Evolutionary conservation across 306 rosid genomes (phyloP), one percentile per base, ranked within the genome.

Genomic region (Quercus berberidifolia): DNA sequence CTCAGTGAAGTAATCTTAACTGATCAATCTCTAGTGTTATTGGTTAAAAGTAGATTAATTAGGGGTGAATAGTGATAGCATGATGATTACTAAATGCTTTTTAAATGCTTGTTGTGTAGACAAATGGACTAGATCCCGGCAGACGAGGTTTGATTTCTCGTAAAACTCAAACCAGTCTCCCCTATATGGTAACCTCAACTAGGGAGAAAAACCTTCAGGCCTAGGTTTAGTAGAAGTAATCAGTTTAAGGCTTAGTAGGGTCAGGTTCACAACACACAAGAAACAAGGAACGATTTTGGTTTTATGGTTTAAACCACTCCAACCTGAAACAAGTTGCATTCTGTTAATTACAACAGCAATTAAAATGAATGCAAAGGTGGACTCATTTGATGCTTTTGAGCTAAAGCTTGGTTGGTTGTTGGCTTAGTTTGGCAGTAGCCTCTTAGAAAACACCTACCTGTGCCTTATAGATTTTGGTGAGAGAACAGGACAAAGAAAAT

Each of bases 251-350:
- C 70, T 64, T 28, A 30, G 23, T 30, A 2, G 43, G 63, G 23
- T 28, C 70, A 64, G 70, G 46, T 6, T 64, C 43, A 30, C 7
- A 31, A 31, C 70, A 64, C 38, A 11, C 21, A 17, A 31, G 20
- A 64, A 64, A 64, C 70, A 64, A 30, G 46, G 70, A 30, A 7
- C 21, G 18, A 64, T 14, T 8, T 64, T 20, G 70, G 46, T 64
- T 28, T 28, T 3, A 13, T 64, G 43, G 20, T 31, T 64, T 64
- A 14, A 64, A 31, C 43, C 46, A 15, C 5, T 28, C 21, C 20
- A 64, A 64, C 70, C 46, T 30, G 70, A 64, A 64, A 64, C 70
- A 64, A 64, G 70, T 31, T 28, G 46, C 70, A 64, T 64, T 64
- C 70, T 64, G 43, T 30, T 28, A 64, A 64, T 64, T 18, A 64